Evolutionary conservation across 73 alveolate species (phyloP), one percentile per base, ranked within the genome.

Genomic region (Stentor roeselii): DNA sequence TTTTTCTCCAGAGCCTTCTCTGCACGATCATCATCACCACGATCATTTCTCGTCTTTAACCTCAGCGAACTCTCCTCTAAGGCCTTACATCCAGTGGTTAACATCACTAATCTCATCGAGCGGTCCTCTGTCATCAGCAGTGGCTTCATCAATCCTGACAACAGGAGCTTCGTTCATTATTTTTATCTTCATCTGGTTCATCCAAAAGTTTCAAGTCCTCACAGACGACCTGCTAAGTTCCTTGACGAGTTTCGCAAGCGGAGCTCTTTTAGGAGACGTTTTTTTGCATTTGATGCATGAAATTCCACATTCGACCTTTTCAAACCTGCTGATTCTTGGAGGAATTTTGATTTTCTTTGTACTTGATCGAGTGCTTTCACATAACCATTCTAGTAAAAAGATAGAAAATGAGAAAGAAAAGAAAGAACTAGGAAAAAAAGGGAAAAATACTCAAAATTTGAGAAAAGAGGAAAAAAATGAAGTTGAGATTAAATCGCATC

Each of bases 401-500:
- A 60, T n/a, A 35, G 82, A 15, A 6, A 31, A 84, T 60, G 78
- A 59, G 42, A 59, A 42, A 59, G 85, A 82, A 41, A 42, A 75
- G 41, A 60, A 11, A 3, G 34, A 42, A 3, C 41, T n/a, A 21
- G 0, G 50, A 84, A 88, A 78, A 39, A 76, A 59, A 78, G 59
- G 50, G 6, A 37, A 60, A 60, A n/a, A n/a, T n/a, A n/a, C n/a
- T n/a, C n/a, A n/a, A n/a, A 42, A 77, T 42, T 37, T 59, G 6
- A 88, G 42, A 38, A 27, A 37, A 27, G 59, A 86, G 59, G 86
- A 59, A n/a, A 41, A 76, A 78, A 84, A 87, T 14, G 83, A 59
- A 2, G 82, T 74, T 34, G 86, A 50, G 78, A 41, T 38, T 74
- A 87, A 32, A 61, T 76, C 83, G 41, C 86, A 90, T 14, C 90